Conservation (phyloP, 176 grass and related monocot species). For the Lolium rigidum region DNA sequence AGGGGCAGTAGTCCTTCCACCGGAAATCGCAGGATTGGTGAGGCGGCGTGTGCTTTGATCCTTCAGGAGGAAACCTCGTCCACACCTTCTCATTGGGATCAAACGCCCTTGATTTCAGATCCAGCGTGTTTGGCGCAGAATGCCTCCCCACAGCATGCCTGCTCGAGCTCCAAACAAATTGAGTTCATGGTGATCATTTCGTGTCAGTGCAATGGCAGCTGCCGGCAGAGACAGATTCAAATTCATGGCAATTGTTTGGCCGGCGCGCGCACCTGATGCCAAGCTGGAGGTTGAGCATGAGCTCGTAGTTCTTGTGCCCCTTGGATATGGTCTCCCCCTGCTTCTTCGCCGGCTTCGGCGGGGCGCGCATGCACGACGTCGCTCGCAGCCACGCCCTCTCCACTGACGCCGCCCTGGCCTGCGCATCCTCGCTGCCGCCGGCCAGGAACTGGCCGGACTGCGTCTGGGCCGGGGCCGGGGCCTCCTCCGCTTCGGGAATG, state of each 20-base stretch:
- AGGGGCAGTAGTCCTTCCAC: slow-evolving; percentile 92
- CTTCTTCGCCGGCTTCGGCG: slow-evolving; percentile 51
- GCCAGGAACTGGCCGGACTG: not conserved
- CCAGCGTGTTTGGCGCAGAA: slow-evolving; percentile 56
- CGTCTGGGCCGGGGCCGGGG: not conserved
- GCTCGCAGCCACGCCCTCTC: slow-evolving; percentile 28
- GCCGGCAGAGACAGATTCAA: not conserved
- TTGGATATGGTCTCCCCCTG: slow-evolving; percentile 91
- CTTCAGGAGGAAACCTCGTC: slow-evolving; percentile 87
- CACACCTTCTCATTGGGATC: slow-evolving; percentile 94
- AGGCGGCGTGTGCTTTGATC: slow-evolving; percentile 79
- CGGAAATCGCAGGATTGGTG: slow-evolving; percentile 82
- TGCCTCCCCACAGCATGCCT: slow-evolving; percentile 85
- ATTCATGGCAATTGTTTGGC: slow-evolving; percentile 17
- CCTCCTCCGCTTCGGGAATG: slow-evolving; percentile 27
- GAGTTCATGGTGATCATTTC: slow-evolving; percentile 2
- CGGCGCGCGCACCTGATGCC: slow-evolving; percentile 64
- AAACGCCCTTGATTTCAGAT: slow-evolving; percentile 83
- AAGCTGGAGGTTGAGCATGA: slow-evolving; percentile 95
- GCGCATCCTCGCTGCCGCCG: slow-evolving; percentile 7
- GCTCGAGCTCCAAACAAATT: not conserved
- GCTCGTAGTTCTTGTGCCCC: slow-evolving; percentile 89
- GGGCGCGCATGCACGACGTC: slow-evolving; percentile 27
- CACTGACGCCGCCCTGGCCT: slow-evolving; percentile 9
- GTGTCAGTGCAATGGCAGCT: not conserved